These are phyloP conservation scores for Sporothrix mexicana DNA, from an alignment of 2,329 filamentous ascomycete genomes.

Conservation along the genomic window DNA sequence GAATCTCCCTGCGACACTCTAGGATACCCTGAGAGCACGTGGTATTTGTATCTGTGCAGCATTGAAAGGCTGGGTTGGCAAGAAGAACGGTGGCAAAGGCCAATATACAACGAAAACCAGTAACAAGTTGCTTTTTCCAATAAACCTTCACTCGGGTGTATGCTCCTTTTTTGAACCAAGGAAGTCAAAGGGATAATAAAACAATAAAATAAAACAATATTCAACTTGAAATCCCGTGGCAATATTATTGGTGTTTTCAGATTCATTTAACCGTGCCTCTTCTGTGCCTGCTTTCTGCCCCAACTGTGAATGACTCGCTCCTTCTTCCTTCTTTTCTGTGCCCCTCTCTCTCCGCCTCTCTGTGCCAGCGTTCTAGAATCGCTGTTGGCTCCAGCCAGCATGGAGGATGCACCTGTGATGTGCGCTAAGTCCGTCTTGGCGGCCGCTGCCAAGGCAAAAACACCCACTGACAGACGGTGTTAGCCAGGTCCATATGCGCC, in stretches of 20 bases:
- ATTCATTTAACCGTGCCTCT: not conserved
- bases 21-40: not conserved
- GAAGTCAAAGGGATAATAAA: no score
- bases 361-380: not conserved
- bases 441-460: conserved; percentile 21
- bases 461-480: not conserved
- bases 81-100: no score
- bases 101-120: no score
- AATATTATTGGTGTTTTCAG: not conserved
- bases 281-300: not conserved
- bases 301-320: conserved; percentile 19
- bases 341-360: not conserved
- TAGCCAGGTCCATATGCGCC: conserved; percentile 13
- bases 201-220: no score
- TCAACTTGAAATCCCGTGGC: no score
- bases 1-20: not conserved
- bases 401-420: not conserved
- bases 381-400: not conserved
- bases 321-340: not conserved
- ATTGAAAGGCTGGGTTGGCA: no score
- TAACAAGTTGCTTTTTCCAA: no score
- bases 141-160: no score
- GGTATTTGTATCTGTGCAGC: no score
- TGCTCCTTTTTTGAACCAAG: no score
- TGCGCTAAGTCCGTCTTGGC: conserved; percentile 28